Percentiles rank a stretch among this genome's conserved stretches.
Evolutionary conservation across 371 early-diverging fungal genomes (phyloP).

Genomic region (Parasitella parasitica): DNA sequence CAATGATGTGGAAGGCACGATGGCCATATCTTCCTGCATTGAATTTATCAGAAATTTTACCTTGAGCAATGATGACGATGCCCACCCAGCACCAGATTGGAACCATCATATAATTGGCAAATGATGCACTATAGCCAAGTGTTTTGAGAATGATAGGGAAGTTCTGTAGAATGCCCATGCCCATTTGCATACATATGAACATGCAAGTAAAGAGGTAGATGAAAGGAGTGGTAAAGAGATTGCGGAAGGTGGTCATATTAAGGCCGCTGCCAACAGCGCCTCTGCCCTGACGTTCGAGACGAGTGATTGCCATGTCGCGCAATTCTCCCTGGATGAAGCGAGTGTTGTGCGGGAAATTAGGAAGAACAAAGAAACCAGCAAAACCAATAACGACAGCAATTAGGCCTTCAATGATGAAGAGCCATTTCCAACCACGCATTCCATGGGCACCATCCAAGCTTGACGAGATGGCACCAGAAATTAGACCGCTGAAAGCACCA

Average conservation of each 20-base stretch:
- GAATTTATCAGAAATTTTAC: slow-evolving; percentile 36
- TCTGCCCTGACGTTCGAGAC: slow-evolving; percentile 49
- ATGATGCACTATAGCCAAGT: slow-evolving; percentile 31
- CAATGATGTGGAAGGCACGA: slow-evolving; percentile 44
- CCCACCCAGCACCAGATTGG: slow-evolving; percentile 47
- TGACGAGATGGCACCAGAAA: slow-evolving; percentile 41
- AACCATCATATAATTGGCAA: slow-evolving; percentile 47
- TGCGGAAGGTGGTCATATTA: slow-evolving; percentile 33
- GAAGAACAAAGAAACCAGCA: slow-evolving; percentile 50
- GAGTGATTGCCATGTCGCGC: slow-evolving; percentile 44
- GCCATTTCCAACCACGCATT: slow-evolving; percentile 61
- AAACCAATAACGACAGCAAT: slow-evolving; percentile 46
- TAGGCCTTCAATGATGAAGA: slow-evolving; percentile 59
- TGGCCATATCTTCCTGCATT: slow-evolving; percentile 1
- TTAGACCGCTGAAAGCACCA: slow-evolving; percentile 72
- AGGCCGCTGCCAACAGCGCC: slow-evolving; percentile 20
- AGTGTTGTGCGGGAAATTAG: slow-evolving; percentile 57
- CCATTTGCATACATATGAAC: slow-evolving; percentile 47
- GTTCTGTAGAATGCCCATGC: slow-evolving; percentile 45
- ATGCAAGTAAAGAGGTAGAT: slow-evolving; percentile 34
- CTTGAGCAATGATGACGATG: slow-evolving; percentile 41
- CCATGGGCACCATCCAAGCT: slow-evolving; percentile 43
- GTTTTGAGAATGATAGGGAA: slow-evolving; percentile 41
- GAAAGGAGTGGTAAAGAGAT: slow-evolving; percentile 40
- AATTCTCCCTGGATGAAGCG: slow-evolving; percentile 52